A percentile compares a stretch with the other conserved stretches of the same genome.
phyloP scores from a whole-genome alignment of 176 grass and related monocot genomes.

The Musa beccarii region DNA sequence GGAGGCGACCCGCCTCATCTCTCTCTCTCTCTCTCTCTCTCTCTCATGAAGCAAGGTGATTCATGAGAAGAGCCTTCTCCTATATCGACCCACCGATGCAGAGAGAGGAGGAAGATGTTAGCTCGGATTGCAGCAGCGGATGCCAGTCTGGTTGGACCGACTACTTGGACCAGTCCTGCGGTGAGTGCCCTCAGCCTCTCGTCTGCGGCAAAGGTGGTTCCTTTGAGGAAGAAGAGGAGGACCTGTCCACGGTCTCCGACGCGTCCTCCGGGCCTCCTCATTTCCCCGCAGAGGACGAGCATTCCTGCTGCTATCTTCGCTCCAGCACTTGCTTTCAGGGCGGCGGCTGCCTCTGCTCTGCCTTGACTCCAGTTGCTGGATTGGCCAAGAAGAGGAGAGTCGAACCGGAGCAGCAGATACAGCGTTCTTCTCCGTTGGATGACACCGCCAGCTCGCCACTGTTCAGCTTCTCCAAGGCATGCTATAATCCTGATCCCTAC shows the following conservation, averaged over 20 bases:
- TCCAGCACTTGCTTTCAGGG: neutral
- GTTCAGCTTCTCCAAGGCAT: constrained; percentile 34
- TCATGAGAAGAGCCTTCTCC: neutral
- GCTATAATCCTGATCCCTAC: neutral
- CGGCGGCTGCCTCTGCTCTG: neutral
- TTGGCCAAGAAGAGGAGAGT: constrained; percentile 24
- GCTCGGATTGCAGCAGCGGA: constrained; percentile 89
- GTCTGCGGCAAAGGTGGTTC: neutral
- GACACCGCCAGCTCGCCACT: constrained; percentile 89
- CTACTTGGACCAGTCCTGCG: constrained; percentile 71
- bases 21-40: too few relatives aligned
- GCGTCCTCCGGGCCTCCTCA: constrained; percentile 82
- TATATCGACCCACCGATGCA: constrained; percentile 9
- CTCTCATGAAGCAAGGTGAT: neutral
- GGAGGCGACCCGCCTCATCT: neutral
- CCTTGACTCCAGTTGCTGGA: neutral
- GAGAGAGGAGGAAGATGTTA: constrained; percentile 26
- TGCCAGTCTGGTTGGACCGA: constrained; percentile 97
- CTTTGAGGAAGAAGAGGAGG: constrained; percentile 39
- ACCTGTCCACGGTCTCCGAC: constrained; percentile 93
- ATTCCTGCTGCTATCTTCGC: neutral
- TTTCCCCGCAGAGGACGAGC: constrained; percentile 16
- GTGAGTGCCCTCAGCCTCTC: constrained; percentile 9
- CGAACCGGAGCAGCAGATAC: constrained; percentile 27
- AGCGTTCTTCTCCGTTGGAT: constrained; percentile 46